Percentiles rank a stretch among this genome's conserved stretches.
phyloP scores from a whole-genome alignment of 768 basidiomycete species.

The Tephrocybe sp. region DNA sequence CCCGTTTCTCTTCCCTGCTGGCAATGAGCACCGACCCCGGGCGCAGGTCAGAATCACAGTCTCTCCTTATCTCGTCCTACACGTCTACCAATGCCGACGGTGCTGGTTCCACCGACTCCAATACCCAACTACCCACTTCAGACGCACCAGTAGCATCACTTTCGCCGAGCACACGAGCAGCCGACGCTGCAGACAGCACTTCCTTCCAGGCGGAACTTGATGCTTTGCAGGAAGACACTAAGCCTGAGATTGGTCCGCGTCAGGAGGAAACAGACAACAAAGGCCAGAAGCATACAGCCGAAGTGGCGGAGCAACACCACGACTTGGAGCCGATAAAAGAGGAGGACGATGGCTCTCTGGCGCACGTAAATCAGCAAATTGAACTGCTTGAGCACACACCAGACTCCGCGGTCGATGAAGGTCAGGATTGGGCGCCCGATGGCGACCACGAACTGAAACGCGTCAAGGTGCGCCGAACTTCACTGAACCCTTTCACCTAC shows the following conservation, averaged over 20 bases:
- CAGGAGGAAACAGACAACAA: constrained; percentile 13
- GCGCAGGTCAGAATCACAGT: constrained; percentile 25
- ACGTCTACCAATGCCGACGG: constrained; percentile 27
- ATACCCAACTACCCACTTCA: constrained; percentile 18
- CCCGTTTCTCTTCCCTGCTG: constrained; percentile 28
- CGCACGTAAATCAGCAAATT: constrained; percentile 40
- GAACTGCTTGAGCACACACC: constrained; percentile 48
- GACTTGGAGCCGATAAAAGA: constrained; percentile 32
- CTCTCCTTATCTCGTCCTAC: constrained; percentile 29
- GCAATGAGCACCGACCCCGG: constrained; percentile 47
- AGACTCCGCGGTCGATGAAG: constrained; percentile 48
- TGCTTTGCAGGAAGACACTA: background rate
- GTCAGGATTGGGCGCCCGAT: constrained; percentile 62
- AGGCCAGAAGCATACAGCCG: constrained; percentile 21
- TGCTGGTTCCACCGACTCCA: constrained; percentile 25
- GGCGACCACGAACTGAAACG: constrained; percentile 78
- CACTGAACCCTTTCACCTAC: too few species aligned
- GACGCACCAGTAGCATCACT: constrained; percentile 14
- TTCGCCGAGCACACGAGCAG: constrained; percentile 10
- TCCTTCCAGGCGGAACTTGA: constrained; percentile 4
- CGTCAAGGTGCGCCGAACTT: constrained; percentile 60
- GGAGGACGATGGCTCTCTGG: constrained; percentile 32
- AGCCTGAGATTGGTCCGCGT: background rate
- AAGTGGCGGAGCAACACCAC: constrained; percentile 11
- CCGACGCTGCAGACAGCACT: constrained; percentile 8